phyloP scores from a whole-genome alignment of 2,329 filamentous ascomycete species.

The Fusarium piperis region DNA sequence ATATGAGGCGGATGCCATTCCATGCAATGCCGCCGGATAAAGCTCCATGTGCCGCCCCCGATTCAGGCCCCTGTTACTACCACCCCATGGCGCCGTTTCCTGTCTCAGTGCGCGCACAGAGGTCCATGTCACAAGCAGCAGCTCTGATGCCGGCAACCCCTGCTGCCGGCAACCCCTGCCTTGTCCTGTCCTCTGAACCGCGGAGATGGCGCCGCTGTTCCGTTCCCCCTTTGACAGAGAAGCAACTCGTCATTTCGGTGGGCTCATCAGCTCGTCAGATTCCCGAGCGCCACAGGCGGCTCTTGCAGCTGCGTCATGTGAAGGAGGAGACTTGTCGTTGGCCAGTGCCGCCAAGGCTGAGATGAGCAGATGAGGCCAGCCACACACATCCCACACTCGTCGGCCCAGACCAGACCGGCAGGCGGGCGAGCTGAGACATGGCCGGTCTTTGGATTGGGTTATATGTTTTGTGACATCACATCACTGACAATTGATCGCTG shows the following conservation, averaged over 20 bases:
- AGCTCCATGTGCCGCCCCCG: background rate
- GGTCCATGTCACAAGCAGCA: slow-evolving; percentile 2
- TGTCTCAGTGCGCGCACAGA: background rate
- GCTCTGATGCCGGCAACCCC: slow-evolving; percentile 28
- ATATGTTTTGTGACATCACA: background rate
- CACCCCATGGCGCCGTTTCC: background rate
- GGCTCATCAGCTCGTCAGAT: background rate
- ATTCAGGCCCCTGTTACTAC: background rate
- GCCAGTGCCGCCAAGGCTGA: slow-evolving; percentile 30
- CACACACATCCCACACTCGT: slow-evolving; percentile 2
- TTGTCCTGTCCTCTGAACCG: background rate
- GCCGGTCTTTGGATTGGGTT: background rate
- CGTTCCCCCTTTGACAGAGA: slow-evolving; percentile 16
- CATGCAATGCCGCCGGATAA: background rate
- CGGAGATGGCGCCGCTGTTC: slow-evolving; percentile 28
- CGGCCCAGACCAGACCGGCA: slow-evolving; percentile 2
- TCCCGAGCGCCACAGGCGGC: slow-evolving; percentile 1
- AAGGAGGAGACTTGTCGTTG: background rate
- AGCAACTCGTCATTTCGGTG: slow-evolving; percentile 26
- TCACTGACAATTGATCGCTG: background rate
- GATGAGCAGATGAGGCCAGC: slow-evolving; percentile 30
- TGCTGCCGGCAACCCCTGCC: background rate
- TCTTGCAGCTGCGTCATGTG: background rate
- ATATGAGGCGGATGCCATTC: background rate
- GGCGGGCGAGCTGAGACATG: slow-evolving; percentile 16